Percentiles rank a stretch among this genome's conserved stretches.
phyloP scores from a whole-genome alignment of 495 filamentous ascomycete genomes.

The Tricharina praecox region DNA sequence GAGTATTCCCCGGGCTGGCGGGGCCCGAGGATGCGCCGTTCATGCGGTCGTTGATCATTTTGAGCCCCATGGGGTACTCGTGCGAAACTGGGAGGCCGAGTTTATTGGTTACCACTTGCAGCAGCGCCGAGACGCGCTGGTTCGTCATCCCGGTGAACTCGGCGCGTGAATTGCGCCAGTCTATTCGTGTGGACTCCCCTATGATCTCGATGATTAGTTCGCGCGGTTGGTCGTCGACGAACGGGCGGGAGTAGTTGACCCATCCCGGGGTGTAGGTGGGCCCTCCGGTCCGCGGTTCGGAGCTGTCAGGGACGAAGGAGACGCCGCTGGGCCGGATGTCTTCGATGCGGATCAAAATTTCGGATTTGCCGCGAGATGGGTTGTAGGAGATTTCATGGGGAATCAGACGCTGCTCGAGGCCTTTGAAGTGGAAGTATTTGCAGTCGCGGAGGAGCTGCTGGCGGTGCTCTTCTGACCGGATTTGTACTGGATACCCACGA shows the following conservation, averaged over 20 bases:
- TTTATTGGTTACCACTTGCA: constrained; percentile 68
- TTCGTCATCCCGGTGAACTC: constrained; percentile 56
- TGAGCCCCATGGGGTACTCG: constrained; percentile 41
- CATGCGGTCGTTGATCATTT: constrained; percentile 34
- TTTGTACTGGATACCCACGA: constrained; percentile 70
- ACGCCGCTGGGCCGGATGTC: constrained; percentile 77
- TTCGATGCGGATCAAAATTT: constrained; percentile 68
- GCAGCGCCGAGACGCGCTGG: constrained; percentile 51
- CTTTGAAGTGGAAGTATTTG: constrained; percentile 82
- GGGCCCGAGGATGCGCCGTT: constrained; percentile 35
- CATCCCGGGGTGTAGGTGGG: constrained; percentile 28
- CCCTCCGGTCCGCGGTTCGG: background rate
- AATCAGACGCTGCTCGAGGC: constrained; percentile 75
- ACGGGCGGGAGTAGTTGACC: constrained; percentile 70
- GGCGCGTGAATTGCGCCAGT: constrained; percentile 39
- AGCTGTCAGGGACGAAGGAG: constrained; percentile 38
- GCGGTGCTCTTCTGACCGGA: constrained; percentile 63
- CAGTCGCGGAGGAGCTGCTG: constrained; percentile 68
- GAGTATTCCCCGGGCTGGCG: constrained; percentile 51
- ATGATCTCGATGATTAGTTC: constrained; percentile 71
- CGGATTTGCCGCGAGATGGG: constrained; percentile 42
- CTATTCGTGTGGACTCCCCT: constrained; percentile 47
- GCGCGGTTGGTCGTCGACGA: constrained; percentile 51
- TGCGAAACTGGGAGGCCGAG: constrained; percentile 51
- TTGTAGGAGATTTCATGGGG: constrained; percentile 65